Evolutionary conservation across 2,329 filamentous ascomycete species (phyloP).

Genomic region (Apiospora koreana): DNA sequence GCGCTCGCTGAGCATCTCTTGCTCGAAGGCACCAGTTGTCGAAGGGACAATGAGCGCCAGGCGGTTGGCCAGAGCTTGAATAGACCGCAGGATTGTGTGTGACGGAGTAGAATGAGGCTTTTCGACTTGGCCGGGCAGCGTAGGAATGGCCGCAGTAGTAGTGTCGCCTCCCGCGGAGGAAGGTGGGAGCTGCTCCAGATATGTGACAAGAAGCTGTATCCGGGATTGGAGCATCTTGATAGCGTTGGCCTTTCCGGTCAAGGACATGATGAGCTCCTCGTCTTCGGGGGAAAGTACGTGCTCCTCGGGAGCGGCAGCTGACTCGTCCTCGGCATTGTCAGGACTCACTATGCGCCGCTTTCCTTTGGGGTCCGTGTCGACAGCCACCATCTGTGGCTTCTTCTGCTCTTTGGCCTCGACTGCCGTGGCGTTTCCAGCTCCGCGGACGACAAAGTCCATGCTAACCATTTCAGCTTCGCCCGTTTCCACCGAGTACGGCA

Average conservation of each 20-base stretch:
- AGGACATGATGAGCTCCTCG: constrained; percentile 61
- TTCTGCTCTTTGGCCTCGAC: constrained; percentile 40
- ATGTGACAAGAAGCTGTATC: constrained; percentile 71
- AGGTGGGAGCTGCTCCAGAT: constrained; percentile 72
- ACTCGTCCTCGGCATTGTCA: constrained; percentile 29
- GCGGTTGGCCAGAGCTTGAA: constrained; percentile 82
- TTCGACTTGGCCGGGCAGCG: constrained; percentile 29
- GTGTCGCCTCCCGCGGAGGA: constrained; percentile 45
- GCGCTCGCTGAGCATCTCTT: constrained; percentile 73
- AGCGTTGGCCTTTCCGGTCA: constrained; percentile 88
- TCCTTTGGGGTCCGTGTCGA: constrained; percentile 54
- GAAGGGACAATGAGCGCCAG: constrained; percentile 79
- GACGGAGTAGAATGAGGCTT: constrained; percentile 49
- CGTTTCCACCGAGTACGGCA: constrained; percentile 88
- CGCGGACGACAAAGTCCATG: constrained; percentile 88
- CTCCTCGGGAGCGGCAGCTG: constrained; percentile 39
- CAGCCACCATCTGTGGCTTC: constrained; percentile 39
- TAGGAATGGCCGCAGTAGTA: constrained; percentile 19
- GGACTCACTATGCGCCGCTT: constrained; percentile 45
- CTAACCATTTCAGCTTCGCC: constrained; percentile 98
- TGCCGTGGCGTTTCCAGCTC: constrained; percentile 77
- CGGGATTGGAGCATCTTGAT: constrained; percentile 88
- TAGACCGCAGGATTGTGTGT: constrained; percentile 79
- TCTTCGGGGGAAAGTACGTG: constrained; percentile 57
- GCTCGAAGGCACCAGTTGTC: constrained; percentile 63